phyloP scores from a whole-genome alignment of 1,284 basidiomycete genomes.

The Porodaedalea pini region DNA sequence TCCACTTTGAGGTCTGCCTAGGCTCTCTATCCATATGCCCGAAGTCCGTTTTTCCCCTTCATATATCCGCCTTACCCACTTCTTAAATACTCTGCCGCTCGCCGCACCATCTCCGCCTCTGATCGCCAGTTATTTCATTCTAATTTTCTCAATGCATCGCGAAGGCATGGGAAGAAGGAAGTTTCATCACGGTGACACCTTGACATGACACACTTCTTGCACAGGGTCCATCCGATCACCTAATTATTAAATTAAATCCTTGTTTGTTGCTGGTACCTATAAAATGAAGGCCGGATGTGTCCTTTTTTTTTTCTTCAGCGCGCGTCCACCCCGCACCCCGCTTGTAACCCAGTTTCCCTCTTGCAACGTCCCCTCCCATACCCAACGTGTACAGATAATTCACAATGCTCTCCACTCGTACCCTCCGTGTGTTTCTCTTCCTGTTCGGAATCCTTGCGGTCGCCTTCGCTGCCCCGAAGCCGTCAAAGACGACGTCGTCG shows the following conservation, averaged over 20 bases:
- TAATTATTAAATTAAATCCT: neutral
- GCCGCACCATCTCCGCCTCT: too few species aligned
- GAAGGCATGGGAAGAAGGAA: constrained; percentile 19
- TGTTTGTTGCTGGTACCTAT: neutral
- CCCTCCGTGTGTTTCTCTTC: constrained; percentile 22
- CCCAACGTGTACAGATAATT: neutral
- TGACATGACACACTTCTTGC: neutral
- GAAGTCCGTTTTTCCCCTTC: too few species aligned
- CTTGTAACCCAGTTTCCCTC: neutral
- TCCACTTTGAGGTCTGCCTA: too few species aligned
- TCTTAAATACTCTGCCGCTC: too few species aligned
- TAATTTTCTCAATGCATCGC: neutral
- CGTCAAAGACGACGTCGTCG: constrained; percentile 10
- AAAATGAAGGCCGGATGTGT: neutral
- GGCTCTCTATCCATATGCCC: too few species aligned
- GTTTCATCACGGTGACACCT: neutral
- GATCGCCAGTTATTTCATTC: too few species aligned
- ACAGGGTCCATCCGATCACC: neutral
- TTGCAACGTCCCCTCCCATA: constrained; percentile 5
- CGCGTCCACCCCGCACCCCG: neutral
- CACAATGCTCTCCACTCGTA: constrained; percentile 22
- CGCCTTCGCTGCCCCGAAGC: constrained; percentile 19
- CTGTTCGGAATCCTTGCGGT: constrained; percentile 24
- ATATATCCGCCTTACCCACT: too few species aligned
- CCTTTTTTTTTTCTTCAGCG: constrained; percentile 7